phyloP scores from a whole-genome alignment of 495 filamentous ascomycete species.

The Xylaria palmicola region DNA sequence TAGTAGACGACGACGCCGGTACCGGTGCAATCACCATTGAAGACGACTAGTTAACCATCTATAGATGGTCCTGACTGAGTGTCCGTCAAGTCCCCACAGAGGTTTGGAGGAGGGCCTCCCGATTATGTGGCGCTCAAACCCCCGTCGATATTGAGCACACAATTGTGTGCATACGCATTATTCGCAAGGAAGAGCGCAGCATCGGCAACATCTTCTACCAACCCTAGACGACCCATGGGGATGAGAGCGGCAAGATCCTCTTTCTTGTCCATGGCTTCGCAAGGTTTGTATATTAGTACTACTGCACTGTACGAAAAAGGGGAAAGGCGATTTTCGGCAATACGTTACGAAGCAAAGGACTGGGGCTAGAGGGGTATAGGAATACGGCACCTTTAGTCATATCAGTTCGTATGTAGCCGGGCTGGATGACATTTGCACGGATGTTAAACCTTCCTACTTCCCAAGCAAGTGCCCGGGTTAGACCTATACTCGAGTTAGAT shows the following conservation, averaged over 20 bases:
- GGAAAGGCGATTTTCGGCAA: conserved; percentile 5
- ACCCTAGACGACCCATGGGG: conserved; percentile 69
- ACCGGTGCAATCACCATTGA: conserved; percentile 76
- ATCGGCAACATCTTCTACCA: conserved; percentile 70
- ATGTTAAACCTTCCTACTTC: conserved; percentile 60
- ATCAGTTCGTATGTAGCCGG: conserved; percentile 76
- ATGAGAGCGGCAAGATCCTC: conserved; percentile 42
- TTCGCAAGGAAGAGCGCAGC: conserved; percentile 75
- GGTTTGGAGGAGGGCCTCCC: background rate
- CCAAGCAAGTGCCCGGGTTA: conserved; percentile 68
- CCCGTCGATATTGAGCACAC: conserved; percentile 82
- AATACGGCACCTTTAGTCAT: conserved; percentile 66
- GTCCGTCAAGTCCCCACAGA: background rate
- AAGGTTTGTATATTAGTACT: conserved; percentile 33
- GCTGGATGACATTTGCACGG: conserved; percentile 77
- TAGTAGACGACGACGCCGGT: conserved; percentile 55
- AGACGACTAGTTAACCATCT: conserved; percentile 48
- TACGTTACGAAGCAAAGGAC: conserved; percentile 11
- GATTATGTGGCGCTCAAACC: conserved; percentile 66
- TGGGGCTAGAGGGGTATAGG: conserved; percentile 12
- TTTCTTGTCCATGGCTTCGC: conserved; percentile 30
- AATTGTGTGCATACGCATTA: conserved; percentile 81
- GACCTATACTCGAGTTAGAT: conserved; percentile 34
- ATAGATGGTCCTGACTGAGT: background rate
- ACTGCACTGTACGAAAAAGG: conserved; percentile 17